Evolutionary conservation across 2,329 filamentous ascomycete species (phyloP).

Genomic region (Aspergillus versicolor): DNA sequence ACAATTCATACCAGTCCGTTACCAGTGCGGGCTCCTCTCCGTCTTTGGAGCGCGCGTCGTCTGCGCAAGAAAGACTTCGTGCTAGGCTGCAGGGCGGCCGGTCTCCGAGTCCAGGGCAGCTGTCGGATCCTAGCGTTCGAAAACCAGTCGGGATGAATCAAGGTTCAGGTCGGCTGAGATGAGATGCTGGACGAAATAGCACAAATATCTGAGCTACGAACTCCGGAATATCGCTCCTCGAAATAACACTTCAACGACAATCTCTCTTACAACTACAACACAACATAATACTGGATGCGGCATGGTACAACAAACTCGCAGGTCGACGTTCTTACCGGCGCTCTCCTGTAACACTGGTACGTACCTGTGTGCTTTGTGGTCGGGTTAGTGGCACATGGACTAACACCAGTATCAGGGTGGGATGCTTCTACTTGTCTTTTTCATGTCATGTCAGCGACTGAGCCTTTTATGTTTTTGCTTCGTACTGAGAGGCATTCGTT

Average conservation of each 20-base stretch:
- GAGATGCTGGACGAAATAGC: neutral
- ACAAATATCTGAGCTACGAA: neutral
- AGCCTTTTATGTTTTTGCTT: neutral
- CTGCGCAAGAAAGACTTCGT: conserved; percentile 77
- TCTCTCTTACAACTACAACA: neutral
- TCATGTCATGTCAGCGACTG: neutral
- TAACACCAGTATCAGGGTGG: neutral
- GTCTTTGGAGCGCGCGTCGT: conserved; percentile 31
- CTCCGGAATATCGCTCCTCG: neutral
- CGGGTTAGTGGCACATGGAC: neutral
- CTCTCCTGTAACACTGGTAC: neutral
- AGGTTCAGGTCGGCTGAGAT: conserved; percentile 17
- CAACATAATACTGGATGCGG: conserved; percentile 1
- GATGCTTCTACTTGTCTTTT: neutral
- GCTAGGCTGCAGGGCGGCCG: conserved; percentile 68
- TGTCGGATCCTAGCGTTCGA: conserved; percentile 30
- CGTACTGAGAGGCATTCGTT: neutral
- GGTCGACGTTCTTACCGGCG: neutral
- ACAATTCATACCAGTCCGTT: conserved; percentile 68
- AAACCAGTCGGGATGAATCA: conserved; percentile 33
- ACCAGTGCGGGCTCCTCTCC: conserved; percentile 16
- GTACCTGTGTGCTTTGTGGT: neutral
- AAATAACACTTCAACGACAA: neutral
- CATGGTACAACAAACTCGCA: neutral
- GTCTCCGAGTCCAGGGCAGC: conserved; percentile 33